Evolutionary conservation across 208 protist species (phyloP).

Genomic region (Spironucleus salmonicida): DNA sequence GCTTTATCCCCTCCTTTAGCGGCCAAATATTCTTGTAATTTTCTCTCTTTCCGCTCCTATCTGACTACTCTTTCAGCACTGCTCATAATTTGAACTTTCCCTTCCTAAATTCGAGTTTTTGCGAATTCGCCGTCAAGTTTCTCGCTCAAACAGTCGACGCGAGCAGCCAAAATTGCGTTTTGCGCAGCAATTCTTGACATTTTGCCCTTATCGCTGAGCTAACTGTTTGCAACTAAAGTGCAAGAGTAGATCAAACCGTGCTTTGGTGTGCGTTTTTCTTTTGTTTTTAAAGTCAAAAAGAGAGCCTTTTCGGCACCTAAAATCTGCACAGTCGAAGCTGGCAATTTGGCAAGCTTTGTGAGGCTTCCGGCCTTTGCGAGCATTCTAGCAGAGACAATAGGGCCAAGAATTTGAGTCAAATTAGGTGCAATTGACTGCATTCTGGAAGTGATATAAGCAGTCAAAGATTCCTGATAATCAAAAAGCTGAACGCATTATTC

Average conservation of each 20-base stretch:
- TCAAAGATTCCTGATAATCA: constrained; percentile 58
- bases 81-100: constrained; percentile 13
- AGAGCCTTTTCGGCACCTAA: constrained; percentile 94
- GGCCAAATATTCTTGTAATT: not conserved
- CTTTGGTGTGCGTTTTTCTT: constrained; percentile 46
- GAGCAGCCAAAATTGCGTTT: constrained; percentile 16
- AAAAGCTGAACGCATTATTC: constrained; percentile 47
- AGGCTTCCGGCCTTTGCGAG: constrained; percentile 92
- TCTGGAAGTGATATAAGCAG: constrained; percentile 74
- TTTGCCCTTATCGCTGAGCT: constrained; percentile 28
- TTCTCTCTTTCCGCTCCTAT: not conserved
- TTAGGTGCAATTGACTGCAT: constrained; percentile 92
- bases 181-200: constrained; percentile 31
- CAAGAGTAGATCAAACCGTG: constrained; percentile 38
- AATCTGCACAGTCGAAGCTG: constrained; percentile 94
- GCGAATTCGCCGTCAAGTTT: not conserved
- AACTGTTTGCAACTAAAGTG: constrained; percentile 1
- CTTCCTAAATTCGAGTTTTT: not conserved
- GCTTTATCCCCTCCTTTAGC: not conserved
- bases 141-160: constrained; percentile 30
- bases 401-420: constrained; percentile 84
- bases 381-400: constrained; percentile 84
- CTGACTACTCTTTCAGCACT: not conserved
- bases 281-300: constrained; percentile 80
- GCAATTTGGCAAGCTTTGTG: constrained; percentile 87